Conservation (phyloP, 371 early-diverging fungal genomes). For the Syncephalastrum contaminatum region DNA sequence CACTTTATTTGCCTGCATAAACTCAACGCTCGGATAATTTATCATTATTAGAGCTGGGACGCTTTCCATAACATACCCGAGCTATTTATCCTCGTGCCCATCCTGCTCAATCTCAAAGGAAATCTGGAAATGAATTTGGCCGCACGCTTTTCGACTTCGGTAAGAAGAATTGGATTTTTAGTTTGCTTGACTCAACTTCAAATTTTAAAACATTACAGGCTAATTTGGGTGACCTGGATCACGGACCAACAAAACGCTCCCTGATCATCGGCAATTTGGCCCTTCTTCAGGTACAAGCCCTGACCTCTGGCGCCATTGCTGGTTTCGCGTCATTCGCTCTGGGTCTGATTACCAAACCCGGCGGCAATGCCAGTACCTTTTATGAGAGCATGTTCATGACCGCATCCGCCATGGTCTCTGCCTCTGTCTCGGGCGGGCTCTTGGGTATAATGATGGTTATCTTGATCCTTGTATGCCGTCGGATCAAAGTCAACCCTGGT, state of each 20-base stretch:
- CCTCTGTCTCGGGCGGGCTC: slow-evolving; percentile 69
- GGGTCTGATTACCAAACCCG: slow-evolving; percentile 57
- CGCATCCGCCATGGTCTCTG: slow-evolving; percentile 66
- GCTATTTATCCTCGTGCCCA: slow-evolving; percentile 81
- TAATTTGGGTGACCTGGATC: slow-evolving; percentile 65
- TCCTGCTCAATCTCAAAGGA: slow-evolving; percentile 82
- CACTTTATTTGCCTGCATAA: neutral
- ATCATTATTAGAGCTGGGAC: slow-evolving; percentile 54
- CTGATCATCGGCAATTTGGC: slow-evolving; percentile 68
- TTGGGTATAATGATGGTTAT: slow-evolving; percentile 72
- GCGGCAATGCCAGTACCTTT: slow-evolving; percentile 34
- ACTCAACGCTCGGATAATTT: neutral
- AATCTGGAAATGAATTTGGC: slow-evolving; percentile 89
- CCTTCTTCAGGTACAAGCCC: slow-evolving; percentile 67
- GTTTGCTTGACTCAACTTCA: neutral
- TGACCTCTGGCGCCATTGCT: slow-evolving; percentile 68
- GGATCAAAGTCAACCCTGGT: slow-evolving; percentile 74
- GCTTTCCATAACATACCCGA: slow-evolving; percentile 71
- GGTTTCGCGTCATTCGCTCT: slow-evolving; percentile 66
- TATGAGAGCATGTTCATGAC: slow-evolving; percentile 66
- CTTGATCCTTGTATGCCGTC: slow-evolving; percentile 63
- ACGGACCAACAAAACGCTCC: slow-evolving; percentile 41
- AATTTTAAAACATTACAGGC: slow-evolving; percentile 46
- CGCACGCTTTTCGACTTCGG: slow-evolving; percentile 77
- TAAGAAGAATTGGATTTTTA: slow-evolving; percentile 21